Evolutionary conservation across 2,329 filamentous ascomycete species (phyloP).

Genomic region (Camptophora hylomeconis): DNA sequence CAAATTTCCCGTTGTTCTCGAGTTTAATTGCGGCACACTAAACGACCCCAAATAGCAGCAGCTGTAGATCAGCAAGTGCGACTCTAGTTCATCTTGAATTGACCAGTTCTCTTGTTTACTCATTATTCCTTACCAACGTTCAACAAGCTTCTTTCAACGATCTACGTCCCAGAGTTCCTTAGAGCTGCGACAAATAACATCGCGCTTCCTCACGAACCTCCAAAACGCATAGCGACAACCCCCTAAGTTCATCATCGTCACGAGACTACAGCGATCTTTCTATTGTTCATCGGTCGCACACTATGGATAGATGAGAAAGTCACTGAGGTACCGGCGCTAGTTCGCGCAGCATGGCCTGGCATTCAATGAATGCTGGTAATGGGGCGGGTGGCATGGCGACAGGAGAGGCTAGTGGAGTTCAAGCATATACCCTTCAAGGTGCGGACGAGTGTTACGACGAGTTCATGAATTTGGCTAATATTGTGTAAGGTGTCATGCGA

Average conservation of each 20-base stretch:
- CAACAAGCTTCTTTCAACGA: too few relatives aligned
- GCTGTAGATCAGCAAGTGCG: too few relatives aligned
- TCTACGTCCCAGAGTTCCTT: too few relatives aligned
- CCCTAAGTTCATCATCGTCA: background rate
- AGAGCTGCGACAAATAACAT: background rate
- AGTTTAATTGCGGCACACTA: background rate
- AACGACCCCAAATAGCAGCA: too few relatives aligned
- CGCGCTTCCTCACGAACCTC: background rate
- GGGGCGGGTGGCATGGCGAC: slow-evolving; percentile 11
- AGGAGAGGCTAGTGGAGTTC: slow-evolving; percentile 15
- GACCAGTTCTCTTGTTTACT: too few relatives aligned
- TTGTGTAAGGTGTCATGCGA: slow-evolving; percentile 93
- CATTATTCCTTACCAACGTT: too few relatives aligned
- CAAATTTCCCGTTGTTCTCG: background rate
- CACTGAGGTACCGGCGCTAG: slow-evolving; percentile 9
- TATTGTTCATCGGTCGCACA: slow-evolving; percentile 2
- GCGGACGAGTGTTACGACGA: too few relatives aligned
- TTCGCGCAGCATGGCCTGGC: slow-evolving; percentile 18
- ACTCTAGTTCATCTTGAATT: too few relatives aligned
- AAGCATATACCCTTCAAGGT: slow-evolving; percentile 19
- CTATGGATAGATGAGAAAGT: slow-evolving; percentile 17
- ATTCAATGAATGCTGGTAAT: slow-evolving; percentile 13
- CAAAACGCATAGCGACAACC: background rate
- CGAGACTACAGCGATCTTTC: too few relatives aligned
- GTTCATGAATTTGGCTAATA: too few relatives aligned